Evolutionary conservation across 345 rosid species (phyloP), one percentile per base, ranked within the genome.

Genomic region (Eucalyptus microcorys): DNA sequence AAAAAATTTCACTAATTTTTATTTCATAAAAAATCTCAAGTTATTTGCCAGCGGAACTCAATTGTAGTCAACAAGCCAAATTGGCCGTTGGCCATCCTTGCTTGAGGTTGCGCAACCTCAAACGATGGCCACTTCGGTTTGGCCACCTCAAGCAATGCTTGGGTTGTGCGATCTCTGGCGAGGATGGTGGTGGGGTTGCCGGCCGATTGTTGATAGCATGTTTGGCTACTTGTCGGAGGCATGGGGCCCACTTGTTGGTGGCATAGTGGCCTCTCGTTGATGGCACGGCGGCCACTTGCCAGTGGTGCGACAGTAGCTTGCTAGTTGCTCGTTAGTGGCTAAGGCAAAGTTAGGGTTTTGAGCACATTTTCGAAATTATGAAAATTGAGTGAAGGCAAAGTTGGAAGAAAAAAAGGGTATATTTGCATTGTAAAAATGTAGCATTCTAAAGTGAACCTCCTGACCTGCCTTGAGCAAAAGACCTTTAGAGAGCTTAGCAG

Each of bases 401-500:
- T 55, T 24, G 61, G 6, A 55, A 55, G 6, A 24, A 24, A 55
- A 21, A 22, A 24, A 52, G 2, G 6, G 13, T 55, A 4, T 55
- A 55, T 10, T 22, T 55, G 13, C 61, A 8, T 55, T 24, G 7
- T 9, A 22, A 26, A 24, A 55, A 55, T 26, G 30, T 26, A 24
- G 30, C 14, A 26, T 55, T 55, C 13, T 26, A 55, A 24, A 55
- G 57, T 24, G 40, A 37, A 10, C 14, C 61, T 22, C 3, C 1
- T 22, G 0, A 24, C 1, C 0, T 4, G 1, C 30, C 6, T 24
- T 55, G 30, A 24, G 61, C 6, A 22, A 55, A 55, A 24, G 14
- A 24, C 30, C 30, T 24, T 1, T 24, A 10, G 6, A 55, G 30
- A 55, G 30, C 14, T 55, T 22, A 22, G 3, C 1, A 55, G 1